These are phyloP conservation scores for Microglena sp. DNA, from an alignment of 139 green algal genomes.

Conservation along the genomic window DNA sequence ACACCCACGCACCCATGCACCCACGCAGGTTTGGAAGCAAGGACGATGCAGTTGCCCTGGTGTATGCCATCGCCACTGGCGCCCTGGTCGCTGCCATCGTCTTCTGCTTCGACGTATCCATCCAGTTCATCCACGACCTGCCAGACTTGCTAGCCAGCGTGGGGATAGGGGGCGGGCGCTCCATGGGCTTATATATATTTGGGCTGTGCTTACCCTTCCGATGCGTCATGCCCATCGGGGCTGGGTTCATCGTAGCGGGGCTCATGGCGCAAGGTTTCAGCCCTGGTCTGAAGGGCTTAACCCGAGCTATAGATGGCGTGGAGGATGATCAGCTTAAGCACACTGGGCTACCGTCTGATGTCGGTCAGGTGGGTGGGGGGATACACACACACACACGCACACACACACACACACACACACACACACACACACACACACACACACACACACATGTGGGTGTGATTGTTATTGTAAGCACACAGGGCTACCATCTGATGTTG, in stretches of 20 bases:
- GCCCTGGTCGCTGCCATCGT: conserved; percentile 39
- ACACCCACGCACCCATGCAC: too few species aligned
- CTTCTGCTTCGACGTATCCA: conserved; percentile 47
- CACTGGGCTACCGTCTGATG: conserved; percentile 32
- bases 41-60: too few species aligned
- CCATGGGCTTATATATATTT: conserved; percentile 31
- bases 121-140: conserved; percentile 53
- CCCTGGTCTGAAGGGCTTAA: conserved; percentile 40
- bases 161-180: conserved; percentile 43
- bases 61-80: too few species aligned
- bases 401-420: neutral
- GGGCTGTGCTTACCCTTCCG: conserved; percentile 36
- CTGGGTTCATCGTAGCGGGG: conserved; percentile 32
- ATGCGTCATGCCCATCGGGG: conserved; percentile 27
- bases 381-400: conserved; percentile 1
- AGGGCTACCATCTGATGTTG: conserved; percentile 34
- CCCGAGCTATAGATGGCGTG: conserved; percentile 42
- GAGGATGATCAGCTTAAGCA: conserved; percentile 37
- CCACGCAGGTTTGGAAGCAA: too few species aligned
- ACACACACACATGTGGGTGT: too few species aligned
- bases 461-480: conserved; percentile 36
- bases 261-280: conserved; percentile 34
- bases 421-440: neutral
- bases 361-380: conserved; percentile 27
- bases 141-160: conserved; percentile 36